Base-by-base conservation (phyloP, 75 land plant genomes). In the Pseudotsuga menziesii region DNA sequence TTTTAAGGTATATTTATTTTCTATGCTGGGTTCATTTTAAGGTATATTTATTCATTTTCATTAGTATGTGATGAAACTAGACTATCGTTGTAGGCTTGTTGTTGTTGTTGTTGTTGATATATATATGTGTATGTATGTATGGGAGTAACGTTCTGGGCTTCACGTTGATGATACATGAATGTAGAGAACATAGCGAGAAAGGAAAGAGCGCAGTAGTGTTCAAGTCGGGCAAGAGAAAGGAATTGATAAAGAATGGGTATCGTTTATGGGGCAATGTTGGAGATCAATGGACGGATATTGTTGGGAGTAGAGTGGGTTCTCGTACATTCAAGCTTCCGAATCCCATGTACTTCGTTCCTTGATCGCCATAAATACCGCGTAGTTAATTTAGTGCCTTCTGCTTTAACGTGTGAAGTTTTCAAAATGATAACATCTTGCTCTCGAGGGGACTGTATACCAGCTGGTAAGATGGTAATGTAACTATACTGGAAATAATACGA, bases 231-330 rank as follows among this genome's bases (percentile, higher is more conserved):
- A 82, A 83, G 35, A 76, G 99, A 17, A 78, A 72, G 54, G 83
- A 83, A 58, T 76, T 96, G 27, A 76, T 89, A 32, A 81, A 75
- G 58, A 80, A 87, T 59, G 99, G 99, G 0, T 94, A 90, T 77
- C 86, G 88, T 25, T 87, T 96, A 22, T 78, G 94, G 84, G 89
- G 91, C 23, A 92, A 90, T 29, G 82, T 92, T 6, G 97, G 99
- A 66, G 99, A 96, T 64, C 99, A 96, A 25, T 96, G 99, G 99
- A 96, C 90, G 62, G 99, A 96, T 79, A 81, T 95, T 2, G 58
- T 61, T 1, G 98, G 94, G 2, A 85, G 88, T 60, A 82, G 52
- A 7, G 55, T 66, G 5, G 98, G 97, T 19, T 82, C 88, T 22
- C 86, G 98, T 1, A 87, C 88, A 4, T 96, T 96, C 72, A 96